phyloP scores from a whole-genome alignment of 179 eudicot species.

The Corrigiola litoralis region DNA sequence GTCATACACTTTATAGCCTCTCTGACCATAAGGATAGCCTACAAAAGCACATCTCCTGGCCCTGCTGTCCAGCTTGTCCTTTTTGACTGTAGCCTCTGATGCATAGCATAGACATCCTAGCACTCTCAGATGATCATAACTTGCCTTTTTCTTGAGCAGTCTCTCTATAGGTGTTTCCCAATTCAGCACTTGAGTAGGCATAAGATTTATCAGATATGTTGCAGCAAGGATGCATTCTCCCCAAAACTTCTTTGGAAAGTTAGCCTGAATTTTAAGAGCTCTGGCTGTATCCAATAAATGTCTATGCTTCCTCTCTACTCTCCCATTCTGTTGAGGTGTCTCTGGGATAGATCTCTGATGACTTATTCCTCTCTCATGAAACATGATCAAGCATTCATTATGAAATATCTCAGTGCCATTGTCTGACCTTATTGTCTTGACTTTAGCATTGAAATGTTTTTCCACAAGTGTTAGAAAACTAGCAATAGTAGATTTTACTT shows the following conservation, averaged over 20 bases:
- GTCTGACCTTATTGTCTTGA: background rate
- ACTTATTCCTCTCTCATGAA: background rate
- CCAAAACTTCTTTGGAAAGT: background rate
- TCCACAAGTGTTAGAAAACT: background rate
- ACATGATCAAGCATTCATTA: background rate
- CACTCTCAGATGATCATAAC: background rate
- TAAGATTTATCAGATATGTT: background rate
- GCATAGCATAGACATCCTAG: background rate
- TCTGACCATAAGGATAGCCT: background rate
- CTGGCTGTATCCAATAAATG: background rate
- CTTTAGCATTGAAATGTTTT: background rate
- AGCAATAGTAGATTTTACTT: background rate
- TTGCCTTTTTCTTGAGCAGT: background rate
- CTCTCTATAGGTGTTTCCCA: background rate
- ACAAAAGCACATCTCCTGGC: background rate
- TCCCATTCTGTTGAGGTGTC: background rate
- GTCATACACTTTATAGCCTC: background rate
- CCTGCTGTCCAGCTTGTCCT: background rate
- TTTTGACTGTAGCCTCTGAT: fast-evolving
- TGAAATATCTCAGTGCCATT: background rate
- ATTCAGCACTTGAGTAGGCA: background rate
- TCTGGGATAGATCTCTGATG: background rate
- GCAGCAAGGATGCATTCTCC: background rate
- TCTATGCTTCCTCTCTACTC: background rate
- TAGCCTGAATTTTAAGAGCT: background rate